Evolutionary conservation across 179 eudicot genomes (phyloP).

Genomic region (Drosera spatulata): DNA sequence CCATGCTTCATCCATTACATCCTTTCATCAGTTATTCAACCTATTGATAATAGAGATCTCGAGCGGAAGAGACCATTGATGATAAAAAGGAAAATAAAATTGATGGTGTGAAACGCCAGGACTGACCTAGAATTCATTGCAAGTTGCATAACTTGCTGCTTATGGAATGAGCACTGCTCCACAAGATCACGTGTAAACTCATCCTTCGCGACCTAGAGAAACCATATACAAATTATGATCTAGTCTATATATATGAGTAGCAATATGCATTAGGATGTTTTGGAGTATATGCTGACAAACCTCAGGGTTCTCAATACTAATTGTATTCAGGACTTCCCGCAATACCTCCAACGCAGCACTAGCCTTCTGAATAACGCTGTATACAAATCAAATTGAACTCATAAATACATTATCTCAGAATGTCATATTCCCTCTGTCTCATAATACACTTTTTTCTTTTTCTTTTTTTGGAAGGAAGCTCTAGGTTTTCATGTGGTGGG

Average conservation of each 20-base stretch:
- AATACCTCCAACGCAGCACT: slow-evolving; percentile 75
- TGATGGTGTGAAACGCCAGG: background rate
- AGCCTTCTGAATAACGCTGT: slow-evolving; percentile 90
- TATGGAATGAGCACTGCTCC: slow-evolving; percentile 93
- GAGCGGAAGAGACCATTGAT: background rate
- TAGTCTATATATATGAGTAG: too few species aligned
- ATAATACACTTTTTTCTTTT: too few species aligned
- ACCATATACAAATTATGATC: background rate
- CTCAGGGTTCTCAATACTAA: slow-evolving; percentile 68
- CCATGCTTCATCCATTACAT: too few species aligned
- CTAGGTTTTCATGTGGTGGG: too few species aligned
- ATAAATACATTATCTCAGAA: too few species aligned
- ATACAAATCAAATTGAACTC: background rate
- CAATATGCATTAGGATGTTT: background rate
- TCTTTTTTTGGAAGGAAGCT: too few species aligned
- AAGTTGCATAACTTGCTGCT: slow-evolving; percentile 87
- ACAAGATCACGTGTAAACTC: slow-evolving; percentile 95
- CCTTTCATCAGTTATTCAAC: too few species aligned
- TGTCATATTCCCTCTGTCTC: too few species aligned
- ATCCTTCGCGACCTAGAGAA: slow-evolving; percentile 69
- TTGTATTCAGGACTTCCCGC: slow-evolving; percentile 86
- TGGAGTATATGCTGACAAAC: slow-evolving; percentile 19
- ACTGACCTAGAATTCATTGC: slow-evolving; percentile 72
- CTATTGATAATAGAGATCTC: background rate
- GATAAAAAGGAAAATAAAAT: background rate